phyloP scores from a whole-genome alignment of 2,329 filamentous ascomycete genomes.

The Pseudocercospora crystallina region DNA sequence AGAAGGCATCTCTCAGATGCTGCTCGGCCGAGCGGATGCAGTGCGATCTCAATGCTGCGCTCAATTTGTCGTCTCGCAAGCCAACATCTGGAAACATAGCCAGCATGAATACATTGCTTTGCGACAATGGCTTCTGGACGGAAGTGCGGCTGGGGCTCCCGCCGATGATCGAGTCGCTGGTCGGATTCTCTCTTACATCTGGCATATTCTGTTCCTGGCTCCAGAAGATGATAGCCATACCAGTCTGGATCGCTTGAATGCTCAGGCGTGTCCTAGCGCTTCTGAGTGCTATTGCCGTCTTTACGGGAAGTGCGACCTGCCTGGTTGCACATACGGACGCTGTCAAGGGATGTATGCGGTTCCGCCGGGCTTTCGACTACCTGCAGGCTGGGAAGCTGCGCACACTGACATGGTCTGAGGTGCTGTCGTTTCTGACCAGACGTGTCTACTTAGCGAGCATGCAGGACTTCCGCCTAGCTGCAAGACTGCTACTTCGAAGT shows the following conservation, averaged over 20 bases:
- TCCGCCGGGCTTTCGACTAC: conserved; percentile 39
- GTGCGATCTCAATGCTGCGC: conserved; percentile 49
- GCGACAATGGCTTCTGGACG: conserved; percentile 55
- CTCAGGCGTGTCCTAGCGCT: conserved; percentile 39
- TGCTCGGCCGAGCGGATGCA: conserved; percentile 41
- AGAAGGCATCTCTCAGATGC: conserved; percentile 30
- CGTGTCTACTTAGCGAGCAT: too few relatives aligned
- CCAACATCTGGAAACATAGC: conserved; percentile 50
- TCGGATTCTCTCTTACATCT: conserved; percentile 51
- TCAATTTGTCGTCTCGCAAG: conserved; percentile 54
- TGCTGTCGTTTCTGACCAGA: background rate
- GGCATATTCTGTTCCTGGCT: conserved; percentile 50
- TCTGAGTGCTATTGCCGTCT: conserved; percentile 47
- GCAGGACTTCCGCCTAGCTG: too few relatives aligned
- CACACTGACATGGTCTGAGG: background rate
- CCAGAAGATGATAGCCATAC: conserved; percentile 23
- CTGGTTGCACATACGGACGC: conserved; percentile 31
- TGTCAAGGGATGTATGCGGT: conserved; percentile 44
- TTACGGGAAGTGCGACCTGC: conserved; percentile 41
- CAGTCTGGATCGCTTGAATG: conserved; percentile 41
- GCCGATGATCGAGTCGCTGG: conserved; percentile 42
- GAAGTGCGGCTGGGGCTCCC: conserved; percentile 30
- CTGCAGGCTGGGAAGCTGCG: conserved; percentile 19
- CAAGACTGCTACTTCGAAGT: too few relatives aligned
- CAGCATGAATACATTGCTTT: conserved; percentile 52